Percentiles rank a stretch among this genome's conserved stretches.
These are phyloP conservation scores for Dactylellina cionopaga DNA, from an alignment of 2,329 filamentous ascomycete species.

Conservation along the genomic window DNA sequence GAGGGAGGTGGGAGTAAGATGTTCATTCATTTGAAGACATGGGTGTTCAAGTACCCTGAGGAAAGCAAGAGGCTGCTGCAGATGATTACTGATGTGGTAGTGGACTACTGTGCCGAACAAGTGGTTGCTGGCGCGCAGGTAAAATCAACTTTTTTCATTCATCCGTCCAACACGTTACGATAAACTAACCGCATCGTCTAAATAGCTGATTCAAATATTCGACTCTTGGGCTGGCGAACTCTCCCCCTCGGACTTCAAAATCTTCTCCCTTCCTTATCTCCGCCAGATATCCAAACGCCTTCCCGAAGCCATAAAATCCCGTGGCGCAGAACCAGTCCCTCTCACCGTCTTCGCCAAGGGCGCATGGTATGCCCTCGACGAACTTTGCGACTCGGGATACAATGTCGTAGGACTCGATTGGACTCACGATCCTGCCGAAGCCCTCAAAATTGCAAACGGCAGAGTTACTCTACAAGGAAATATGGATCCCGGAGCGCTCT, in stretches of 20 bases:
- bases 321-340: slow-evolving; percentile 81
- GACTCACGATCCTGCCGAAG: slow-evolving; percentile 87
- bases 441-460: slow-evolving; percentile 79
- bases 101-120: slow-evolving; percentile 91
- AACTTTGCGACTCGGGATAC: slow-evolving; percentile 87
- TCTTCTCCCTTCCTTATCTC: slow-evolving; percentile 87
- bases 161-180: neutral
- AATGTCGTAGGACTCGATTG: slow-evolving; percentile 95
- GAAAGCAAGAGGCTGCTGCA: slow-evolving; percentile 82
- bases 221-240: slow-evolving; percentile 98
- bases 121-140: slow-evolving; percentile 92
- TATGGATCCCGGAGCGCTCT: slow-evolving; percentile 91
- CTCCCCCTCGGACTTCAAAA: slow-evolving; percentile 81
- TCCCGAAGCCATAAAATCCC: slow-evolving; percentile 76
- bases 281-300: slow-evolving; percentile 83
- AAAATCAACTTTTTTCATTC: slow-evolving; percentile 53
- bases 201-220: slow-evolving; percentile 88
- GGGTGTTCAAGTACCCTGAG: slow-evolving; percentile 89
- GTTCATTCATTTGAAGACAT: slow-evolving; percentile 93
- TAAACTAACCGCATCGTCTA: neutral
- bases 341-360: slow-evolving; percentile 99
- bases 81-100: slow-evolving; percentile 93
- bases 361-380: slow-evolving; percentile 92
- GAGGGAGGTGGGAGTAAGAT: slow-evolving; percentile 96
- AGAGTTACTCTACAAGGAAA: slow-evolving; percentile 91